Evolutionary conservation across 192 early-diverging fungal genomes (phyloP).

Genomic region (Umbelopsis sp.): DNA sequence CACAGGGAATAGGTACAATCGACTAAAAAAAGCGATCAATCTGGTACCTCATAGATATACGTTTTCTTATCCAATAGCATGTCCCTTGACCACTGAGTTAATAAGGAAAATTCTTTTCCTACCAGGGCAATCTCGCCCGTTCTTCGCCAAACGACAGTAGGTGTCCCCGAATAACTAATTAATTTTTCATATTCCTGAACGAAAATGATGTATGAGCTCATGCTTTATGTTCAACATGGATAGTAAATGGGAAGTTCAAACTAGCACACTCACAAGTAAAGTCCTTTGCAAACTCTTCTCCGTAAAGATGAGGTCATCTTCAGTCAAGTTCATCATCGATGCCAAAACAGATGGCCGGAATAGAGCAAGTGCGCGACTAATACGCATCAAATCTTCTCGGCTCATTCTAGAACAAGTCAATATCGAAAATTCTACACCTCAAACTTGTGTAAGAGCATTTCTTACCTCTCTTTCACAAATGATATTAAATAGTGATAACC

Average conservation of each 20-base stretch:
- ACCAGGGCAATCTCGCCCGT: conserved; percentile 95
- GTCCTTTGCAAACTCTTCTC: conserved; percentile 96
- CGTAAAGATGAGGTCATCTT: conserved; percentile 93
- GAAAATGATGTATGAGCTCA: background rate
- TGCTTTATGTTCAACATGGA: background rate
- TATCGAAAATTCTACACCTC: background rate
- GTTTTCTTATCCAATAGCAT: conserved; percentile 76
- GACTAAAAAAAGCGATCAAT: background rate
- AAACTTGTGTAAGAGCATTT: background rate
- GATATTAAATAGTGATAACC: conserved; percentile 92
- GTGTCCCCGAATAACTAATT: conserved; percentile 94
- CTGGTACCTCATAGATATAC: conserved; percentile 76
- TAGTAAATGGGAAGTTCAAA: background rate
- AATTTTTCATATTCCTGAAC: conserved; percentile 90
- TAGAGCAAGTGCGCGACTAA: conserved; percentile 86
- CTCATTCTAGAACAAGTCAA: conserved; percentile 66
- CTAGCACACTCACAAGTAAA: conserved; percentile 57
- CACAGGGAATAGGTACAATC: background rate
- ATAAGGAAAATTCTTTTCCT: conserved; percentile 93
- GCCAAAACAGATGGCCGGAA: conserved; percentile 96
- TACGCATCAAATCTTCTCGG: conserved; percentile 87
- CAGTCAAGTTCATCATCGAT: conserved; percentile 90
- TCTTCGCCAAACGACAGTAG: conserved; percentile 96
- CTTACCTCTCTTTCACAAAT: conserved; percentile 74
- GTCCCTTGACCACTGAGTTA: conserved; percentile 91